phyloP scores from a whole-genome alignment of 2,329 filamentous ascomycete genomes.

The Colletotrichum sansevieriae region DNA sequence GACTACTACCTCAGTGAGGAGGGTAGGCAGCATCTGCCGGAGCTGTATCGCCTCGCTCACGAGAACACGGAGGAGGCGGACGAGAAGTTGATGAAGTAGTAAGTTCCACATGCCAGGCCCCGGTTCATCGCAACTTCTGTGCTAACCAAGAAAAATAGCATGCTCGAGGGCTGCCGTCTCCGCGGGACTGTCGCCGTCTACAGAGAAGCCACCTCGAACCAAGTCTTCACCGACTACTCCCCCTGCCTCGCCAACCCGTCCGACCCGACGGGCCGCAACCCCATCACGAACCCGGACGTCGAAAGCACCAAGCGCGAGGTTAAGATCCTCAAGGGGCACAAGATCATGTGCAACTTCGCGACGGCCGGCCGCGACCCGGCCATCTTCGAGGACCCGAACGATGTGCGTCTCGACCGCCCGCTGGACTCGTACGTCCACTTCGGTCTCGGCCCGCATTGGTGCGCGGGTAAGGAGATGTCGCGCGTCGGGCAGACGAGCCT shows the following conservation, averaged over 20 bases:
- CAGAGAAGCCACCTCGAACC: constrained; percentile 56
- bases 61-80: constrained; percentile 64
- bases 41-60: constrained; percentile 65
- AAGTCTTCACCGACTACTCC: constrained; percentile 46
- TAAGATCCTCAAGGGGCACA: constrained; percentile 54
- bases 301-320: constrained; percentile 36
- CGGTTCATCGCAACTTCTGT: no score
- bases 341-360: constrained; percentile 65
- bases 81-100: constrained; percentile 54
- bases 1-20: constrained; percentile 70
- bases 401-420: constrained; percentile 64
- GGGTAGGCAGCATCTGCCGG: constrained; percentile 61
- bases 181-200: constrained; percentile 65
- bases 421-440: constrained; percentile 65
- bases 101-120: constrained; percentile 35
- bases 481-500: constrained; percentile 43
- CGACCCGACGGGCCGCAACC: constrained; percentile 40
- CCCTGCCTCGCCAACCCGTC: constrained; percentile 43
- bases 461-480: constrained; percentile 53
- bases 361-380: constrained; percentile 61
- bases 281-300: constrained; percentile 42
- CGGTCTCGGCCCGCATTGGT: constrained; percentile 64
- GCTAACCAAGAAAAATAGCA: constrained; percentile 51
- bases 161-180: constrained; percentile 67
- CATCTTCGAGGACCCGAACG: constrained; percentile 63